Evolutionary conservation across 2,329 filamentous ascomycete genomes (phyloP).

Genomic region (Mycogone perniciosa): DNA sequence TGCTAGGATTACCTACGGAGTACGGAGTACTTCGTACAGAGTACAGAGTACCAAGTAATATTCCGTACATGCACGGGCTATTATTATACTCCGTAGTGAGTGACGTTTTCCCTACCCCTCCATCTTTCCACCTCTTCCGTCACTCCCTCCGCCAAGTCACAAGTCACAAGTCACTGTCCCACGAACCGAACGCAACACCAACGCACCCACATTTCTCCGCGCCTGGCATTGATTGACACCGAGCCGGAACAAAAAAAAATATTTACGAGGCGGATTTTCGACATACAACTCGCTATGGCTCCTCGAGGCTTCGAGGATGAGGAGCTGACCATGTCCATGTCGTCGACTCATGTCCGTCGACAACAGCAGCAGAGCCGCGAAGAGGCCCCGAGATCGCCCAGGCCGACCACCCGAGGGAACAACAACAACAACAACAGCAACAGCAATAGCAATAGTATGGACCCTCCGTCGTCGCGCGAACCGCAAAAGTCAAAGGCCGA

Average conservation of each 20-base stretch:
- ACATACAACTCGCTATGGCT: conserved; percentile 35
- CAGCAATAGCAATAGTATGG: conserved; percentile 26
- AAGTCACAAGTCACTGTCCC: neutral
- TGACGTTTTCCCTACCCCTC: conserved; percentile 12
- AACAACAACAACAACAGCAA: no score
- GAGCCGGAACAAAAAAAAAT: neutral
- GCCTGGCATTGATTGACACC: conserved; percentile 12
- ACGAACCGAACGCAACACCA: neutral
- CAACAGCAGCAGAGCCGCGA: conserved; percentile 23
- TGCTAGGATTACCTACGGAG: no score
- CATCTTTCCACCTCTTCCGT: neutral
- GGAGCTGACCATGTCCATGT: conserved; percentile 73
- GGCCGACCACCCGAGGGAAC: conserved; percentile 20
- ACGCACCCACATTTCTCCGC: conserved; percentile 3
- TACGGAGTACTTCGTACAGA: no score
- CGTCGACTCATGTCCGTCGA: conserved; percentile 57
- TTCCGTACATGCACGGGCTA: no score
- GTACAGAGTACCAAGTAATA: no score
- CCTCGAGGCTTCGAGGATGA: conserved; percentile 65
- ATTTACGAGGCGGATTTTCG: neutral
- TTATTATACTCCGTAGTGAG: neutral
- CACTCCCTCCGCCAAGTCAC: neutral
- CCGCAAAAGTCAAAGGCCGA: conserved; percentile 56
- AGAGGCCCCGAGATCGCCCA: conserved; percentile 20
- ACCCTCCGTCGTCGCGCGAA: conserved; percentile 23